phyloP scores from a whole-genome alignment of 2,329 filamentous ascomycete species.

The Myriosclerotinia curreyana region DNA sequence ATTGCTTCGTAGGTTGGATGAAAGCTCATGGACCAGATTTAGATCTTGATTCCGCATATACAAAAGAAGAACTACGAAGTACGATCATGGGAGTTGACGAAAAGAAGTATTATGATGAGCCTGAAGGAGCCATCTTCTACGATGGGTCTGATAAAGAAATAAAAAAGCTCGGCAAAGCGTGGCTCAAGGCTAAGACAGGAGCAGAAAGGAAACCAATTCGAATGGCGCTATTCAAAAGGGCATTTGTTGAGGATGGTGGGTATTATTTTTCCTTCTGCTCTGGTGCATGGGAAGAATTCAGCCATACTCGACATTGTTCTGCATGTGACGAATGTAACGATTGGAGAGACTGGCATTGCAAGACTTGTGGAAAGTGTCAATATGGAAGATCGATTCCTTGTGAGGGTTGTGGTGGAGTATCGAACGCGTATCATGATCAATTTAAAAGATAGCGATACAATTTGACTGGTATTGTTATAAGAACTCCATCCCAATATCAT shows the following conservation, averaged over 20 bases:
- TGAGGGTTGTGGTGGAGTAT: constrained; percentile 17
- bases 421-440: constrained; percentile 11
- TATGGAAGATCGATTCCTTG: constrained; percentile 9
- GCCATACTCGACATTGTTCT: constrained; percentile 4
- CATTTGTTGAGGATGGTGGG: constrained; percentile 5
- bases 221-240: constrained; percentile 6
- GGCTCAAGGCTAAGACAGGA: constrained; percentile 12
- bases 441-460: neutral
- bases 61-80: constrained; percentile 14
- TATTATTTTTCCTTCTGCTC: constrained; percentile 12
- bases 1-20: constrained; percentile 18
- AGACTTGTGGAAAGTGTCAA: constrained; percentile 11
- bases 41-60: constrained; percentile 11
- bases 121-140: constrained; percentile 9
- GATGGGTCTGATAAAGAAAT: constrained; percentile 1
- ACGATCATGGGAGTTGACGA: constrained; percentile 16
- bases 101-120: constrained; percentile 10
- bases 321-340: constrained; percentile 15
- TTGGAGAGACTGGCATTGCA: constrained; percentile 16
- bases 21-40: neutral
- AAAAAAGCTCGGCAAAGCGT: constrained; percentile 3
- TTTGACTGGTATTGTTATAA: neutral
- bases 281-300: constrained; percentile 13
- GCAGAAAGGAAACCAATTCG: constrained; percentile 10
- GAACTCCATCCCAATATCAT: neutral